Evolutionary conservation across 768 basidiomycete species (phyloP).

Genomic region (Termitomyces sp.): DNA sequence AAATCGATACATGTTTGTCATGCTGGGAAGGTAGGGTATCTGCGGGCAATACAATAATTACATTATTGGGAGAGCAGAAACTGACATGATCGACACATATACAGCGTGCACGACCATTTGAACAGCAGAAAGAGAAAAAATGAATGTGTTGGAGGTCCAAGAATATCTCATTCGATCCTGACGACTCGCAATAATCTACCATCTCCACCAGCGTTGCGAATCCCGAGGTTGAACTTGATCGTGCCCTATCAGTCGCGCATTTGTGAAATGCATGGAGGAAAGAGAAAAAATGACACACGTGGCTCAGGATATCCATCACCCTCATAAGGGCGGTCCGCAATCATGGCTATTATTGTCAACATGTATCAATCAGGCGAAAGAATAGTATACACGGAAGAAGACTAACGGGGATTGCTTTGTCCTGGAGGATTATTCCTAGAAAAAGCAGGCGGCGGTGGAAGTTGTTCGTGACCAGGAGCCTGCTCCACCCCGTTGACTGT

Average conservation of each 20-base stretch:
- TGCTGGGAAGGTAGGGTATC: neutral
- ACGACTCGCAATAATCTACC: neutral
- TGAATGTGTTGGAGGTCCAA: neutral
- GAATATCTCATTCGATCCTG: neutral
- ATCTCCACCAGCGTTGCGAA: neutral
- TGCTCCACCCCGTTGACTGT: slow-evolving; percentile 69
- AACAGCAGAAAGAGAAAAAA: neutral
- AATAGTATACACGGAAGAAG: neutral
- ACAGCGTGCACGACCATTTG: neutral
- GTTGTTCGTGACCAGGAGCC: slow-evolving; percentile 5
- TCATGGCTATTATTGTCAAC: slow-evolving; percentile 9
- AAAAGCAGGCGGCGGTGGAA: slow-evolving; percentile 23
- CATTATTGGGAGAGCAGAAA: neutral
- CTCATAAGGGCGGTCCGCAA: slow-evolving; percentile 10
- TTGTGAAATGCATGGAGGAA: neutral
- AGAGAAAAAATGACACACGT: slow-evolving; percentile 2
- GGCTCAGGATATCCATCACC: slow-evolving; percentile 12
- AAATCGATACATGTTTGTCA: neutral
- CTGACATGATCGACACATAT: neutral
- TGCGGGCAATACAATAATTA: neutral
- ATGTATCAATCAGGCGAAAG: neutral
- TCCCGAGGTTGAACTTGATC: neutral
- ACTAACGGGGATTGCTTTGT: slow-evolving; percentile 19
- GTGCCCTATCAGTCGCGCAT: neutral
- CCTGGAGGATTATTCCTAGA: slow-evolving; percentile 8